Conservation (phyloP, 78 protist genomes). For the Isochrysis galbana region DNA sequence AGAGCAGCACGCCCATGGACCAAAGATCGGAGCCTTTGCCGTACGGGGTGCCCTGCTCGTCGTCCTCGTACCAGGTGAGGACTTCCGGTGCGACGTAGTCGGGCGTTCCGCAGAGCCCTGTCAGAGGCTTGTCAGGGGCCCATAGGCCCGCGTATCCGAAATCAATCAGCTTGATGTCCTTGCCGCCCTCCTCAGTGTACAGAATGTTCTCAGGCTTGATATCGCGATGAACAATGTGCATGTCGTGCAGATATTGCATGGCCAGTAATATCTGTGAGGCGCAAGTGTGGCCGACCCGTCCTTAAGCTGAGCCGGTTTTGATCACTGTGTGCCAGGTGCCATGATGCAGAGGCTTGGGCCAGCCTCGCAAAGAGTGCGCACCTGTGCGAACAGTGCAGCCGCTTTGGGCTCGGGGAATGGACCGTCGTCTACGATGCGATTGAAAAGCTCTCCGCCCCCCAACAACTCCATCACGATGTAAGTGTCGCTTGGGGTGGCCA, state of each 20-base stretch:
- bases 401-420: not conserved
- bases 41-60: not conserved
- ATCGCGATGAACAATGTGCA: slow-evolving; percentile 47
- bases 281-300: too few species aligned
- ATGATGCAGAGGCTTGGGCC: too few species aligned
- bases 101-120: slow-evolving; percentile 57
- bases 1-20: slow-evolving; percentile 18
- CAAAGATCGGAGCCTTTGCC: not conserved
- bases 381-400: not conserved
- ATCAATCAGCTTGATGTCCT: slow-evolving; percentile 54
- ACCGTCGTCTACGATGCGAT: not conserved
- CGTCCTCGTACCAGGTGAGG: slow-evolving; percentile 1
- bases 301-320: too few species aligned
- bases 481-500: not conserved
- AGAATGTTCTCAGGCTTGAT: slow-evolving; percentile 40
- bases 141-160: slow-evolving; percentile 44
- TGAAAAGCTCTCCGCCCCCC: slow-evolving; percentile 10
- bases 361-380: too few species aligned
- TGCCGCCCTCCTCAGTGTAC: not conserved
- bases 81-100: slow-evolving; percentile 63
- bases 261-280: not conserved
- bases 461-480: slow-evolving; percentile 17
- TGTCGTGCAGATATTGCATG: slow-evolving; percentile 33
- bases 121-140: not conserved
- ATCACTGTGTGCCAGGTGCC: too few species aligned